Conservation (phyloP, 306 rosid genomes). For the peach (Prunus persica) region DNA sequence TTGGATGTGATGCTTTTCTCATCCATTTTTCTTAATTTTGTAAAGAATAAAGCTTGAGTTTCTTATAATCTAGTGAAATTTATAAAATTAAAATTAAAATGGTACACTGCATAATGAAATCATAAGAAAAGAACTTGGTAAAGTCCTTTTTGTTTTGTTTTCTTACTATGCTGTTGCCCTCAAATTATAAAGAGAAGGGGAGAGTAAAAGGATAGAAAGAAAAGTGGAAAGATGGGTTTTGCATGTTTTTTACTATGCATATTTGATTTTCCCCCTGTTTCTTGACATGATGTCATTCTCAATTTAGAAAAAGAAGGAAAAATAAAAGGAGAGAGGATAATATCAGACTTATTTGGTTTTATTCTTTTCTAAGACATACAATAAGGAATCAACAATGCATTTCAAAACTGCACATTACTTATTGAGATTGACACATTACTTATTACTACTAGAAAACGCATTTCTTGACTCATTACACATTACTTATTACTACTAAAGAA, state of each 20-base stretch:
- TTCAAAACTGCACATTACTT: neutral
- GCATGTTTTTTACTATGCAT: neutral
- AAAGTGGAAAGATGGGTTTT: neutral
- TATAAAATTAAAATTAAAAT: neutral
- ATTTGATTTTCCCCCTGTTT: neutral
- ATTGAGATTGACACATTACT: neutral
- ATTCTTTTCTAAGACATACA: neutral
- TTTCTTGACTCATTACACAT: too few species aligned
- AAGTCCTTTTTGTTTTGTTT: neutral
- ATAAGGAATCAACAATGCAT: neutral
- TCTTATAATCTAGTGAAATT: neutral
- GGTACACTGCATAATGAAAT: neutral
- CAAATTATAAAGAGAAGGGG: neutral
- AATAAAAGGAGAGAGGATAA: neutral
- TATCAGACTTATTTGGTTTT: neutral
- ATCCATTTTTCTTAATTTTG: neutral
- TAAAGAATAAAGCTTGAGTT: too few species aligned
- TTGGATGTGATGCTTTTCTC: neutral
- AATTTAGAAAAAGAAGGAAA: neutral
- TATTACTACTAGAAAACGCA: neutral
- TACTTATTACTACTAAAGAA: neutral
- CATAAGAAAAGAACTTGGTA: neutral
- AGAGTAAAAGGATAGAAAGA: neutral
- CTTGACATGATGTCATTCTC: neutral
- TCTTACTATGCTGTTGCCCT: neutral